Evolutionary conservation across 345 rosid species (phyloP).

Genomic region (Citrus medica): DNA sequence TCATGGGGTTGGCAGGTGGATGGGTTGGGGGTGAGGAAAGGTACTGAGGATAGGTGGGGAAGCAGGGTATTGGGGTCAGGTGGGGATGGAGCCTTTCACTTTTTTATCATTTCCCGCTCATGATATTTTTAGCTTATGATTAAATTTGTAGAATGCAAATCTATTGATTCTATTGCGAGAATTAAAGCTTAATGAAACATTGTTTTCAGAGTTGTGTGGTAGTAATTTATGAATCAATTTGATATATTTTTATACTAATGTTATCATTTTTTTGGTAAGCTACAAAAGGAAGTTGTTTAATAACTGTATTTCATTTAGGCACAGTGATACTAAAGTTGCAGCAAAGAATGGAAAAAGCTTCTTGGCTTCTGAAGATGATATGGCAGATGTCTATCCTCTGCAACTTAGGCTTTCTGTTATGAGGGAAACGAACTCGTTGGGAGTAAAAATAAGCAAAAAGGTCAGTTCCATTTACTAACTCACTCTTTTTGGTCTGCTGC

Average conservation of each 20-base stretch:
- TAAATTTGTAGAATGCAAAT: background rate
- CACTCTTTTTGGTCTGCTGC: slow-evolving; percentile 3
- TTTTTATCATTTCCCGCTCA: background rate
- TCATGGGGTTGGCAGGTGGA: too few species aligned
- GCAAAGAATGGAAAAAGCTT: slow-evolving; percentile 64
- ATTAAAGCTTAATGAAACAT: background rate
- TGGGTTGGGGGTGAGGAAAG: too few species aligned
- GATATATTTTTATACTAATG: background rate
- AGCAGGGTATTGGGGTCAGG: background rate
- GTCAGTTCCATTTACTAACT: slow-evolving; percentile 24
- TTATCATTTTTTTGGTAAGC: background rate
- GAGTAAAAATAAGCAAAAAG: slow-evolving; percentile 90
- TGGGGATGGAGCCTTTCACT: background rate
- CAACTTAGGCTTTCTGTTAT: slow-evolving; percentile 76
- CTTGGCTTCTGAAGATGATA: slow-evolving; percentile 82
- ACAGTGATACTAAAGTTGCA: slow-evolving; percentile 67
- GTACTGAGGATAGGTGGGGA: background rate
- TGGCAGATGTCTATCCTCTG: slow-evolving; percentile 91
- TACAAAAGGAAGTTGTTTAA: background rate
- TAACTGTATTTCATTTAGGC: slow-evolving; percentile 45
- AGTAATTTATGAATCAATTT: slow-evolving; percentile 8
- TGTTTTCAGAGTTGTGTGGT: background rate
- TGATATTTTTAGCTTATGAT: background rate
- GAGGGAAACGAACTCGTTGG: slow-evolving; percentile 63
- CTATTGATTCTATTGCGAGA: background rate